Conservation (phyloP, 73 alveolate genomes). For the Stentor coeruleus region DNA sequence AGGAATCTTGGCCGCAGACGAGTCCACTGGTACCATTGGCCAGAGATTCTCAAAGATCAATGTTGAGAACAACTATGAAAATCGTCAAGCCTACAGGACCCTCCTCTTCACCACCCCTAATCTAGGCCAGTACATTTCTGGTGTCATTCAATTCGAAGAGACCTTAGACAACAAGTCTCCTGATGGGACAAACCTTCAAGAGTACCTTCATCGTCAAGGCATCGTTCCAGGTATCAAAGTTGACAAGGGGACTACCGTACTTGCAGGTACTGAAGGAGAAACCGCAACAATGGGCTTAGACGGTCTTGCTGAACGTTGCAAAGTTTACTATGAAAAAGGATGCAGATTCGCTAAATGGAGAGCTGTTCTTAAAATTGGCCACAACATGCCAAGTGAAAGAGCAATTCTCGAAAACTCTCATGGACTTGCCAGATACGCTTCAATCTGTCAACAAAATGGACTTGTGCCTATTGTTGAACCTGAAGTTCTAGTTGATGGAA, state of each 20-base stretch:
- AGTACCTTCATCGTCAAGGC: slow-evolving; percentile 78
- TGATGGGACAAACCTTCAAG: slow-evolving; percentile 88
- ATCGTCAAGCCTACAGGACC: slow-evolving; percentile 93
- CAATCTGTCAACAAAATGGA: slow-evolving; percentile 96
- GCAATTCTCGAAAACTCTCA: slow-evolving; percentile 93
- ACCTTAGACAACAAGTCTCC: slow-evolving; percentile 85
- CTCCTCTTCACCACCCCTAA: slow-evolving; percentile 92
- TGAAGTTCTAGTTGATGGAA: slow-evolving; percentile 95
- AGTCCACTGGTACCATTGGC: slow-evolving; percentile 93
- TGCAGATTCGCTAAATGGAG: slow-evolving; percentile 99
- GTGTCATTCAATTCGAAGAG: slow-evolving; percentile 97
- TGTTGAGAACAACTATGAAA: slow-evolving; percentile 88
- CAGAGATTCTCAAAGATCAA: slow-evolving; percentile 75
- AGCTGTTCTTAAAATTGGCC: slow-evolving; percentile 88
- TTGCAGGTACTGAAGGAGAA: slow-evolving; percentile 87
- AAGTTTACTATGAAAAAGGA: slow-evolving; percentile 79
- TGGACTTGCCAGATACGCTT: slow-evolving; percentile 98
- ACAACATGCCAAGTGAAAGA: slow-evolving; percentile 72
- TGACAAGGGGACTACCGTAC: slow-evolving; percentile 85
- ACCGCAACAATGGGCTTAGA: slow-evolving; percentile 84
- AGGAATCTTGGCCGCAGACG: slow-evolving; percentile 97
- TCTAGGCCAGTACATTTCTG: slow-evolving; percentile 92
- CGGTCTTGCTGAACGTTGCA: slow-evolving; percentile 55
- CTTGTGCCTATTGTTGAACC: slow-evolving; percentile 99
- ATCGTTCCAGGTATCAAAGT: slow-evolving; percentile 99